Base-by-base conservation (phyloP, 2,329 filamentous ascomycete genomes). In the Fusarium kyushuense region DNA sequence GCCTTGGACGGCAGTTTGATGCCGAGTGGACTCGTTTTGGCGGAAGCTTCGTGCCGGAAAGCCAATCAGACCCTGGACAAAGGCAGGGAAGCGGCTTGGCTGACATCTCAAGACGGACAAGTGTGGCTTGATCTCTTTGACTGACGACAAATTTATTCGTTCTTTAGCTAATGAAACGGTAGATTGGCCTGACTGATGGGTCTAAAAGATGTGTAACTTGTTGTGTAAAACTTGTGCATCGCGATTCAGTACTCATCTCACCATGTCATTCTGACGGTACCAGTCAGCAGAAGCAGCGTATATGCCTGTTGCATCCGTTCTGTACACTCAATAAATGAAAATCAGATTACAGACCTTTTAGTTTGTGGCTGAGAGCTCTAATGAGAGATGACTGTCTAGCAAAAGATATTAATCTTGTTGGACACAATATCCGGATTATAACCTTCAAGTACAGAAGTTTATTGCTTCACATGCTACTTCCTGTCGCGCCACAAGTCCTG, bases 1-100 rank as follows among this genome's bases (percentile, higher is more conserved):
- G 53, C 19, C 61, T 63, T 53, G 52, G 61, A 53, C 66, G 66
- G 66, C 66, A 69, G 62, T 59, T 43, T 67, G 21, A 45, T 70
- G 66, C 66, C 66, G 66, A 70, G 66, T 41, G 43, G 65, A 54
- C 42, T 54, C 58, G 17, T 36, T 30, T 29, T 14, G 32, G 23
- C 66, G 66, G 66, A 66, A 70, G 33, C n/a, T 70, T 59, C 46
- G 35, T 70, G 51, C 66, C 66, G 62, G 45, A 29, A 12, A 12
- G 9, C 66, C 67, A 69, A 69, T 70, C 54, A 52, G 12, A 16
- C 10, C 13, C 25, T 8, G 19, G 6, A 3, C 32, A 40, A 19
- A 12, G 19, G 25, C 36, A 29, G 41, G 53, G 58, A 51, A 56
- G 48, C 51, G 53, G 54, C 66, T 69, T 69, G 66, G 65, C 66